Evolutionary conservation across 2,329 filamentous ascomycete genomes (phyloP).

Genomic region (Ampelomyces quisqualis): DNA sequence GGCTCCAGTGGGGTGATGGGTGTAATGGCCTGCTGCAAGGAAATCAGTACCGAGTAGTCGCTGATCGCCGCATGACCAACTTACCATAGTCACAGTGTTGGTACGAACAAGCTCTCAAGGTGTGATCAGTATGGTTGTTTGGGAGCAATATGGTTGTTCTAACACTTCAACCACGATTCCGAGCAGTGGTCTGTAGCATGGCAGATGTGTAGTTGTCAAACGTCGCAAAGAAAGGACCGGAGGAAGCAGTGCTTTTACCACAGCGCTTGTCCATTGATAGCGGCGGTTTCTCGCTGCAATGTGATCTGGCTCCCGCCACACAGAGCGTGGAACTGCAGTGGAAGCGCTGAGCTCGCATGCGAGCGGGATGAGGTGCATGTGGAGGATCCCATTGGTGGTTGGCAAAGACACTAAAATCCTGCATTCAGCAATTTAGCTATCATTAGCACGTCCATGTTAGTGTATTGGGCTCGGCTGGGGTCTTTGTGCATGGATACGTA

Average conservation of each 20-base stretch:
- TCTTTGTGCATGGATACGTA: conserved; percentile 1
- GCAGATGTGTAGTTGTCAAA: conserved; percentile 35
- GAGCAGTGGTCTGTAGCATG: conserved; percentile 31
- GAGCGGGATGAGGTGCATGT: background rate
- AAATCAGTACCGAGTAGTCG: conserved; percentile 22
- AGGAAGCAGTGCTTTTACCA: conserved; percentile 40
- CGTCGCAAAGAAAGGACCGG: conserved; percentile 34
- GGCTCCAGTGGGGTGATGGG: conserved; percentile 48
- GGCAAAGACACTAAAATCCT: conserved; percentile 25
- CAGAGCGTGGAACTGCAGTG: background rate
- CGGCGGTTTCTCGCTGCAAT: conserved; percentile 36
- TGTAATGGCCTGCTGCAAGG: conserved; percentile 47
- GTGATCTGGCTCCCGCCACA: conserved; percentile 1
- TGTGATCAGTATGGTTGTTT: conserved; percentile 13
- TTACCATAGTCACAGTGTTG: conserved; percentile 41
- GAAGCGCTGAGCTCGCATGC: conserved; percentile 2
- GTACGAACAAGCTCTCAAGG: conserved; percentile 19
- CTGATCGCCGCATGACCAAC: conserved; percentile 8
- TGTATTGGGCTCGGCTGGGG: background rate
- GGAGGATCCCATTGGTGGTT: background rate
- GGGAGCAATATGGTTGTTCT: conserved; percentile 14
- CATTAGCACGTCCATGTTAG: conserved; percentile 1
- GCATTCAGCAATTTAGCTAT: conserved; percentile 1
- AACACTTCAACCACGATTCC: conserved; percentile 25
- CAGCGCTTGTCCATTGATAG: conserved; percentile 42